Conservation (phyloP, 2,329 filamentous ascomycete species). For the Emergomyces pasteurianus region DNA sequence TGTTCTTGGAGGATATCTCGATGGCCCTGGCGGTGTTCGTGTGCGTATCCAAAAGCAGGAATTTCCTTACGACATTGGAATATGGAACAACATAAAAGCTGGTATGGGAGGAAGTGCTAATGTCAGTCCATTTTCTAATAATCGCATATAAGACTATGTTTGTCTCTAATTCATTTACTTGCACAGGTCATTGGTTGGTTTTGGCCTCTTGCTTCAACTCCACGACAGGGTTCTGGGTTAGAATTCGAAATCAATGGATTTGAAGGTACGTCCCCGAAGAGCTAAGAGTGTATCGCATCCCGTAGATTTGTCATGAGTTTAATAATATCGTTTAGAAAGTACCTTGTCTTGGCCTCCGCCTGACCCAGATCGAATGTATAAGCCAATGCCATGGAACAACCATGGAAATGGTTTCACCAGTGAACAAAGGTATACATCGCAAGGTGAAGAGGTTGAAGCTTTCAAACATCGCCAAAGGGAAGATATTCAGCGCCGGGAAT, state of each 20-base stretch:
- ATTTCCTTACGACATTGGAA: slow-evolving; percentile 54
- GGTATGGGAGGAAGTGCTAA: slow-evolving; percentile 46
- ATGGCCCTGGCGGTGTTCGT: slow-evolving; percentile 44
- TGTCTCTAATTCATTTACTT: not conserved
- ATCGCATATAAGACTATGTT: not conserved
- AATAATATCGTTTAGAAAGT: slow-evolving; percentile 17
- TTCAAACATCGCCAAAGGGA: slow-evolving; percentile 43
- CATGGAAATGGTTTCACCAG: slow-evolving; percentile 19
- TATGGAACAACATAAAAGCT: slow-evolving; percentile 47
- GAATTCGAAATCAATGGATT: slow-evolving; percentile 49
- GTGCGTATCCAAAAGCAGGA: slow-evolving; percentile 48
- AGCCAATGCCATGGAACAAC: slow-evolving; percentile 15
- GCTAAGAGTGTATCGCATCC: not conserved
- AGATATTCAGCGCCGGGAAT: slow-evolving; percentile 36
- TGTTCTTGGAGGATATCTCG: slow-evolving; percentile 45
- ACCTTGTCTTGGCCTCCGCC: slow-evolving; percentile 36
- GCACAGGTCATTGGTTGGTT: slow-evolving; percentile 43
- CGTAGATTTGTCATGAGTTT: not conserved
- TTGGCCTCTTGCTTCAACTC: slow-evolving; percentile 46
- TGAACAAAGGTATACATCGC: not conserved
- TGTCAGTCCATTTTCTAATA: slow-evolving; percentile 16
- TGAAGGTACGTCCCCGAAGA: slow-evolving; percentile 32
- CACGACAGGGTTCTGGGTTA: slow-evolving; percentile 34
- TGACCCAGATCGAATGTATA: slow-evolving; percentile 38
- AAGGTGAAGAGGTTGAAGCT: slow-evolving; percentile 35